These are phyloP conservation scores for Musa beccarii DNA, from an alignment of 176 grass and related monocot genomes.

Conservation along the genomic window DNA sequence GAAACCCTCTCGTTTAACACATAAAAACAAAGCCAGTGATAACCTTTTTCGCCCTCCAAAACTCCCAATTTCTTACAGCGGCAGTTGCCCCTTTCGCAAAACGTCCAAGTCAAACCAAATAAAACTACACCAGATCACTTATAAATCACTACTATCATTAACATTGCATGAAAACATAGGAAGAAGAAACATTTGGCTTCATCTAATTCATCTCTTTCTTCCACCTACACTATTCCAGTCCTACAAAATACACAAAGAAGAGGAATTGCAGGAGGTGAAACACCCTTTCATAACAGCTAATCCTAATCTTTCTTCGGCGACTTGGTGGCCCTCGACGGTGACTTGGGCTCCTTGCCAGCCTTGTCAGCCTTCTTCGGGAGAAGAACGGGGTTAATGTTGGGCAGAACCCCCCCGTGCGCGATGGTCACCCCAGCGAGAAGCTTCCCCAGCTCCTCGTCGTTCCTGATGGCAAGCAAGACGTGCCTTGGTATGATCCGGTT, in stretches of 20 bases:
- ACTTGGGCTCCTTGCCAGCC: background rate
- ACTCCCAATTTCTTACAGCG: too few relatives aligned
- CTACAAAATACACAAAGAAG: background rate
- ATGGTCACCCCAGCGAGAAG: slow-evolving; percentile 2
- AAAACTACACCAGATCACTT: too few relatives aligned
- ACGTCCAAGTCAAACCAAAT: too few relatives aligned
- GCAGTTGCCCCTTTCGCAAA: too few relatives aligned
- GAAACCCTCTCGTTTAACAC: too few relatives aligned
- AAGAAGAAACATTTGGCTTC: too few relatives aligned
- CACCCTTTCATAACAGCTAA: too few relatives aligned
- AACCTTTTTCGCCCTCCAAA: too few relatives aligned
- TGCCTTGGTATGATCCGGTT: background rate
- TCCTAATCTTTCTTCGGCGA: background rate
- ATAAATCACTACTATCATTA: too few relatives aligned
- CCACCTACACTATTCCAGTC: background rate
- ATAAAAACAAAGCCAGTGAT: too few relatives aligned
- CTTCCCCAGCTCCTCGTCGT: background rate
- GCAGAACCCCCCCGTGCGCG: background rate
- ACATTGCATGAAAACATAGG: too few relatives aligned
- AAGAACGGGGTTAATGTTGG: background rate
- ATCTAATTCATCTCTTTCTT: background rate
- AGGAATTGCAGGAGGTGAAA: background rate
- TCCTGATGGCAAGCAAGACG: background rate
- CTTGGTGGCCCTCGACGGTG: background rate
- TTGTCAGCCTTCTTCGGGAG: background rate